Percentiles rank a stretch among this genome's conserved stretches.
Conservation (phyloP, 805 yeast species). For the Sugiyamaella floridensis region DNA sequence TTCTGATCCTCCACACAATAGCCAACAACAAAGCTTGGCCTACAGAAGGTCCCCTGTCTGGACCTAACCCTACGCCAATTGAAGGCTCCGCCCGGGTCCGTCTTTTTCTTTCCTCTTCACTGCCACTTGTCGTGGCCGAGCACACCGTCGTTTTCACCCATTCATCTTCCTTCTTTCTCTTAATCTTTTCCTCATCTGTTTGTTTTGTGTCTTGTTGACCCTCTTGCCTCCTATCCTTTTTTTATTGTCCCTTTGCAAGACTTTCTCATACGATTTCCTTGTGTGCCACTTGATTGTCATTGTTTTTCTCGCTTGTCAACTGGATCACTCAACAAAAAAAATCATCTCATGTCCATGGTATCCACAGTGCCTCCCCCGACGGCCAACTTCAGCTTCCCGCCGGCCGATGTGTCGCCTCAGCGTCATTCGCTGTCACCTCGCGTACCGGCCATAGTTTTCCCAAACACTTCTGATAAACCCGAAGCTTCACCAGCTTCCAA, state of each 20-base stretch:
- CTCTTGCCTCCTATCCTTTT: background rate
- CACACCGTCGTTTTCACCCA: too few relatives aligned
- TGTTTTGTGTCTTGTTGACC: background rate
- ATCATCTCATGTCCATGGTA: conserved; percentile 11
- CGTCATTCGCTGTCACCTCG: background rate
- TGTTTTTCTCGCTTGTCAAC: background rate
- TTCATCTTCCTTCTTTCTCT: too few relatives aligned
- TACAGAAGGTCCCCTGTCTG: too few relatives aligned
- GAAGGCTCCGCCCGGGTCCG: too few relatives aligned
- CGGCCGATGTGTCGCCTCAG: background rate
- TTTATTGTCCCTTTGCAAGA: background rate
- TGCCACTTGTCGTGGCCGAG: too few relatives aligned
- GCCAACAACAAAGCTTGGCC: too few relatives aligned
- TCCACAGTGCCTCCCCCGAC: conserved; percentile 8
- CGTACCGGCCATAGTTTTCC: background rate
- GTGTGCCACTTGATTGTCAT: background rate
- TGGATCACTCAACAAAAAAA: background rate
- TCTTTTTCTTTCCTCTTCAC: too few relatives aligned
- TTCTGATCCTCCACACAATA: too few relatives aligned
- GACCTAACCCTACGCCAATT: too few relatives aligned
- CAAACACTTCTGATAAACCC: background rate
- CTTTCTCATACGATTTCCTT: background rate
- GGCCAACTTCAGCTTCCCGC: conserved; percentile 13
- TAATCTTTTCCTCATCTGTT: too few relatives aligned
- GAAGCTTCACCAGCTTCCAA: background rate